Evolutionary conservation across 148 eudicot genomes (phyloP).

Genomic region (Vaccinium corymbosum): DNA sequence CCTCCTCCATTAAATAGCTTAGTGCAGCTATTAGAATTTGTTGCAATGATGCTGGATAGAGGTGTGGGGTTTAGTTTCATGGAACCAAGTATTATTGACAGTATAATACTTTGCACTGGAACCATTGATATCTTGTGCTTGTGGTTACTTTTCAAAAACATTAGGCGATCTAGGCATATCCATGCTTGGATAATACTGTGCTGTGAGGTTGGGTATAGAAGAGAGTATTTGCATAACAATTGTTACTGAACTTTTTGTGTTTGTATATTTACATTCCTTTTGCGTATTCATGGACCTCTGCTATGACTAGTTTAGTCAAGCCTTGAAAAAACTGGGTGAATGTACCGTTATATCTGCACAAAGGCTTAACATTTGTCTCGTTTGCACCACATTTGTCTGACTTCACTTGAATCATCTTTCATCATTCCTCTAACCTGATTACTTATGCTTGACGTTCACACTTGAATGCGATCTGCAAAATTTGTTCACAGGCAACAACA

Average conservation of each 20-base stretch:
- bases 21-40: neutral
- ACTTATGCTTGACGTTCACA: neutral
- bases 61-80: neutral
- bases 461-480: neutral
- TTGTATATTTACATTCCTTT: neutral
- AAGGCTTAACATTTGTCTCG: neutral
- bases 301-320: neutral
- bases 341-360: neutral
- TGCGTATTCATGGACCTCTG: neutral
- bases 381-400: neutral
- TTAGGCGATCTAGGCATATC: neutral
- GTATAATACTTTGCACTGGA: neutral
- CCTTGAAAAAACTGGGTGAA: neutral
- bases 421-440: neutral
- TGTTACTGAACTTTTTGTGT: neutral
- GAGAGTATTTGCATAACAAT: neutral
- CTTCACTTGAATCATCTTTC: neutral
- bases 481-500: conserved; percentile 71
- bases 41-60: neutral
- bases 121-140: neutral
- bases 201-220: neutral
- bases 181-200: neutral
- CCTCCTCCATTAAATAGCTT: neutral
- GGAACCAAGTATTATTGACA: neutral
- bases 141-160: neutral